Conservation (phyloP, 2,329 filamentous ascomycete species). For the Endocalyx cinctus region DNA sequence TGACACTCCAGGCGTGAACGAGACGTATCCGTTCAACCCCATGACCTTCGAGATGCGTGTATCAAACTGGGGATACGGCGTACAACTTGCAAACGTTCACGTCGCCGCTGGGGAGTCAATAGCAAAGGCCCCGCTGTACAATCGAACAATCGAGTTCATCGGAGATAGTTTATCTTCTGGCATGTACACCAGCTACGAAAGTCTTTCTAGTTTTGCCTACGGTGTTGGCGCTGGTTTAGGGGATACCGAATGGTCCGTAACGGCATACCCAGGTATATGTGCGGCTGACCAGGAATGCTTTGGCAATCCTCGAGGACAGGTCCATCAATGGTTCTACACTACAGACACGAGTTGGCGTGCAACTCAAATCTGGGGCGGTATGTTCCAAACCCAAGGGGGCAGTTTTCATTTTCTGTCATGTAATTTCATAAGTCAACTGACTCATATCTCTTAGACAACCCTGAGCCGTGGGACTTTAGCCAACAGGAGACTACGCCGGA, state of each 20-base stretch:
- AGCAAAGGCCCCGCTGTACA: conserved; percentile 34
- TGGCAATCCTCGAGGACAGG: conserved; percentile 44
- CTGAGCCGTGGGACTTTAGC: conserved; percentile 41
- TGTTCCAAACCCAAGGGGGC: conserved; percentile 12
- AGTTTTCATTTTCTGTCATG: neutral
- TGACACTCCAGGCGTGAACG: conserved; percentile 38
- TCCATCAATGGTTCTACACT: conserved; percentile 54
- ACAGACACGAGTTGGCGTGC: conserved; percentile 49
- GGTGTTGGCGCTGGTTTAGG: conserved; percentile 52
- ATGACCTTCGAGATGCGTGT: conserved; percentile 54
- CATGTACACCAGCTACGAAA: conserved; percentile 55
- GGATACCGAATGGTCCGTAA: conserved; percentile 53
- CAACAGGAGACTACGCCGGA: conserved; percentile 36
- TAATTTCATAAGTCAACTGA: conserved; percentile 3
- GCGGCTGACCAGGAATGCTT: conserved; percentile 52
- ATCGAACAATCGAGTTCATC: conserved; percentile 38
- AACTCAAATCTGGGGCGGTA: conserved; percentile 36
- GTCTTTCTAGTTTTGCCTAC: conserved; percentile 52
- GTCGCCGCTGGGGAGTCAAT: conserved; percentile 40
- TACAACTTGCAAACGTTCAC: conserved; percentile 51
- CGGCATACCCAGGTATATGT: conserved; percentile 55
- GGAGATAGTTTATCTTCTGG: conserved; percentile 48
- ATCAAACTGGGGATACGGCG: conserved; percentile 57
- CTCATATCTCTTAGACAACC: conserved; percentile 28
- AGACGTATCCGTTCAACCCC: conserved; percentile 37